Conservation (phyloP, 78 protist genomes). For the Guillardia theta region DNA sequence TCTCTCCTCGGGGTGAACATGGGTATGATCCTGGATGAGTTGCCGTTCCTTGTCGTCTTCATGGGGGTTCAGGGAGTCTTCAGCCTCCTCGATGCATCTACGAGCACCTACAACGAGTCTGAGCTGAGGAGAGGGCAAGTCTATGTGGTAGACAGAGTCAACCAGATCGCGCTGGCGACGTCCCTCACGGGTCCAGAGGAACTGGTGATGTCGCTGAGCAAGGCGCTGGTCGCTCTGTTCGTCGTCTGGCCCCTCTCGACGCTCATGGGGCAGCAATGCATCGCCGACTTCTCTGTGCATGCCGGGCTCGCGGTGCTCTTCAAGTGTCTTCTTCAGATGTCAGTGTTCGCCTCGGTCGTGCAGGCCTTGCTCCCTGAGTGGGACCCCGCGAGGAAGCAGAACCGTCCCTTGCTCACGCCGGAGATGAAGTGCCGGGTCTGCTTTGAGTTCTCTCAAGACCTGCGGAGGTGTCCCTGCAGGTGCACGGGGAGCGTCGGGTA, state of each 20-base stretch:
- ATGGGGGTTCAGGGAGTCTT: background rate
- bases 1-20: background rate
- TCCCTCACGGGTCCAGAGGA: constrained; percentile 13
- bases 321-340: constrained; percentile 3
- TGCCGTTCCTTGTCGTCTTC: background rate
- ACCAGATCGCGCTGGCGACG: background rate
- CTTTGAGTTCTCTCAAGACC: background rate
- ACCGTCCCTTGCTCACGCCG: background rate
- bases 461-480: background rate
- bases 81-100: background rate
- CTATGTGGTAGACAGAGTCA: background rate
- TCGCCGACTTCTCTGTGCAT: background rate
- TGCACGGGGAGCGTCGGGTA: background rate
- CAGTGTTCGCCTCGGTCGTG: background rate
- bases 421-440: background rate
- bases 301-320: constrained; percentile 7
- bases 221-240: background rate
- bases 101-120: background rate
- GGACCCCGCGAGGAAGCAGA: background rate
- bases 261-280: background rate
- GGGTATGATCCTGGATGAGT: background rate
- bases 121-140: background rate
- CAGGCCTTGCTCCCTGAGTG: background rate
- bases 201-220: background rate
- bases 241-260: background rate